Base-by-base conservation (phyloP, 768 basidiomycete species). In the Mycena latifolia region DNA sequence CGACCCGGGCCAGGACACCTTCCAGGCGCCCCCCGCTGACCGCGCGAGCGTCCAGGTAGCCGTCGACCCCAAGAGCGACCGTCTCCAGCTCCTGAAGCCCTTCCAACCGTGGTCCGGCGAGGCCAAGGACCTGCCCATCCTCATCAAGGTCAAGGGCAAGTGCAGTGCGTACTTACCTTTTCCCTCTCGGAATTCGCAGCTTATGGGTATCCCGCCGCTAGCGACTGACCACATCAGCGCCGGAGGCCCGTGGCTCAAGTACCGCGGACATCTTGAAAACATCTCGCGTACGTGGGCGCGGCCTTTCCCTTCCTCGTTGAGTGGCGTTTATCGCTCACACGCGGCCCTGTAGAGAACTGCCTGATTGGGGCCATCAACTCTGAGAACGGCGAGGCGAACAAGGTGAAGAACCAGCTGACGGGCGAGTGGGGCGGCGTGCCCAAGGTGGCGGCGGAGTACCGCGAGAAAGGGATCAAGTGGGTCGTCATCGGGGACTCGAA, bases 71-170 rank as follows among this genome's bases (percentile, higher is more conserved):
- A 84, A 83, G 72, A 89, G 88, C 51, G 92, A 94, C 78, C 92
- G 92, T 79, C 88, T 94, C 45, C 92, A 94, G 79, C 84, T 92
- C 25, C 82, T 94, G 31, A 74, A 84, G 75, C 91, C 98, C 31
- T 99, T 99, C 90, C 73, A 84, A 75, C 85, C 93, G 28, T 99
- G 95, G 95, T 88, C 97, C 79, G 95, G 96, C 58, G 92, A 98
- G 88, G 93, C 95, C 52, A 82, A 86, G 61, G 92, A 94, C 72
- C 87, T 96, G 69, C 97, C 97, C 12, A 85, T 99, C 67, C 84
- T 99, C 76, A 99, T 99, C 88, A 99, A 99, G 88, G 98, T 94
- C 71, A 86, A 90, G 84, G 97, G 97, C 87, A 99, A 99, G 86
- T 99, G 98, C 92, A 99, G 91, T 92, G 76, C 79, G 92, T 89